phyloP scores from a whole-genome alignment of 768 basidiomycete species.

The Hypholoma fasciculare region DNA sequence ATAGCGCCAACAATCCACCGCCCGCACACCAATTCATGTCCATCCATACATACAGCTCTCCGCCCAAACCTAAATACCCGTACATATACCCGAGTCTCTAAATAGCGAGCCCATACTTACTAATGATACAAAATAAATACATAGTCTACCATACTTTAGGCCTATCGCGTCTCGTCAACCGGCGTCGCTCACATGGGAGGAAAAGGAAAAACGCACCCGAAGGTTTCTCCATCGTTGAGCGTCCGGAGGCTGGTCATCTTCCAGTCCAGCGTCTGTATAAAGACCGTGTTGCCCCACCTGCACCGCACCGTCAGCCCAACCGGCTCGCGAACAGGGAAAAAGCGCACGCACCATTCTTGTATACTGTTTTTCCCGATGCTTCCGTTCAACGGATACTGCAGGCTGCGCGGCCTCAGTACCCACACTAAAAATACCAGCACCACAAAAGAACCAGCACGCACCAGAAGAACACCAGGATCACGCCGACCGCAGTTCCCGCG shows the following conservation, averaged over 20 bases:
- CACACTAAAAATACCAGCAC: neutral
- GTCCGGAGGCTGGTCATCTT: conserved; percentile 24
- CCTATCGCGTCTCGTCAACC: neutral
- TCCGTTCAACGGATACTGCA: conserved; percentile 47
- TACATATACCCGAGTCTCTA: neutral
- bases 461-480: conserved; percentile 71
- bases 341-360: conserved; percentile 32
- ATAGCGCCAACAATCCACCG: too few relatives aligned
- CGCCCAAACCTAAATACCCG: conserved; percentile 3
- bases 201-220: conserved; percentile 28
- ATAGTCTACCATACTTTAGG: conserved; percentile 19
- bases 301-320: neutral
- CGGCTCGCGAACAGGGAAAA: neutral
- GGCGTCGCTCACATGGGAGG: neutral
- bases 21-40: neutral
- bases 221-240: conserved; percentile 27
- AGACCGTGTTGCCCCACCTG: conserved; percentile 42
- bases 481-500: conserved; percentile 67
- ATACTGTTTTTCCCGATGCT: conserved; percentile 35
- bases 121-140: conserved; percentile 22
- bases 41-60: neutral
- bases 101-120: neutral
- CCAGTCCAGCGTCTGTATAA: conserved; percentile 36
- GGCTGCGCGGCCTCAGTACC: conserved; percentile 20
- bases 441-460: conserved; percentile 28